Base-by-base conservation (phyloP, 2,329 filamentous ascomycete genomes). In the Pseudogymnoascus sp. region DNA sequence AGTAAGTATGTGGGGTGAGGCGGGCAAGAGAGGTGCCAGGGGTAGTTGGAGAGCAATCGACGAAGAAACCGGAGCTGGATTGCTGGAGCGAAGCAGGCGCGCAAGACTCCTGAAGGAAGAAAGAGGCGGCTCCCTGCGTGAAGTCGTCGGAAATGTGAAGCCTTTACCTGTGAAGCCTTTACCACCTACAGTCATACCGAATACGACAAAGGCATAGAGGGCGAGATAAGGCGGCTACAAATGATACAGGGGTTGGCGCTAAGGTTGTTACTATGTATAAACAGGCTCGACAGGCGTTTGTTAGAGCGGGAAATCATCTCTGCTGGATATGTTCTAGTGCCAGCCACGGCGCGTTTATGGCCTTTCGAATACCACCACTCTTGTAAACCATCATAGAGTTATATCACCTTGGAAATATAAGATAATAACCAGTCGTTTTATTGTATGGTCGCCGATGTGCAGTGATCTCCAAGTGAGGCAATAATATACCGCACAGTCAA, bases 1-100 rank as follows among this genome's bases (percentile, higher is more conserved):
- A 64, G 86, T 97, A 65, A 90, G 88, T 71, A 96, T 97, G 91
- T 92, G 70, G 69, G 69, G 71, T 21, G 71, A 72, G 64, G 65
- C 64, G 3, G 70, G 71, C 1, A 41, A 50, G 40, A 61, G 65
- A 31, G 65, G 63, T 50, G 68, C 69, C 1, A 60, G 70, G 4
- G 61, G 61, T n/a, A 50, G 68, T 66, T 50, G 68, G 69, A 35
- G 63, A 50, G 39, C 39, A n/a, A 61, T 57, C n/a, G 62, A 63
- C 21, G 60, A 63, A 11, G 59, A 61, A 36, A 60, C 33, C 37
- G 66, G 63, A n/a, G 62, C 62, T 36, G 63, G 60, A 13, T 66
- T 65, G 4, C 13, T 71, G n/a, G 68, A 70, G 29, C 60, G 64
- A 4, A 67, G 65, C 10, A 66, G 67, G 47, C 62, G 63, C 40